Conservation (phyloP, 805 yeast species). For the Sungouiozyma ichnusensis region DNA sequence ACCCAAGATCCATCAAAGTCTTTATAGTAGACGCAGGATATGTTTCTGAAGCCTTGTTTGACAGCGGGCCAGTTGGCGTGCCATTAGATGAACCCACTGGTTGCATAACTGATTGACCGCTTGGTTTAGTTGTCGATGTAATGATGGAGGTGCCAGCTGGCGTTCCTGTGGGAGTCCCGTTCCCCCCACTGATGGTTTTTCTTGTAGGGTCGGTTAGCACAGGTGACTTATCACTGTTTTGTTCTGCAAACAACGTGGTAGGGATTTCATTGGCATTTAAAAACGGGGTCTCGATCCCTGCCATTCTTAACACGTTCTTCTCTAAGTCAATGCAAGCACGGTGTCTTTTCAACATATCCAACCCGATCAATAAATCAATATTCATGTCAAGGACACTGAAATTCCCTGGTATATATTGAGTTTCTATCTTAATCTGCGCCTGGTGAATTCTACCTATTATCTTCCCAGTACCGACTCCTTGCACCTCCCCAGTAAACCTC, state of each 20-base stretch:
- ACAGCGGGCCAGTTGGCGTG: too few species aligned
- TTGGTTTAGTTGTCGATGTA: background rate
- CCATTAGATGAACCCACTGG: too few species aligned
- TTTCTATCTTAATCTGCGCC: constrained; percentile 74
- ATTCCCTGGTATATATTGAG: constrained; percentile 51
- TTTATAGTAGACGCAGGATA: constrained; percentile 32
- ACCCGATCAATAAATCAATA: constrained; percentile 65
- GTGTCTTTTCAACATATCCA: constrained; percentile 85
- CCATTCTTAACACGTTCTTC: constrained; percentile 54
- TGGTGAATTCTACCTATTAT: constrained; percentile 81
- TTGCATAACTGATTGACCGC: too few species aligned
- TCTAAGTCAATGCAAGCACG: constrained; percentile 72
- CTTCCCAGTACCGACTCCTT: constrained; percentile 79
- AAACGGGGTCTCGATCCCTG: constrained; percentile 63
- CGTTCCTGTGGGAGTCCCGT: background rate
- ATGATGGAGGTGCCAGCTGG: background rate
- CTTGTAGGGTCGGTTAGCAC: background rate
- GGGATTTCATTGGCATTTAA: constrained; percentile 65
- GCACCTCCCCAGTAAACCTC: constrained; percentile 71
- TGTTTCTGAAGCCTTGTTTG: too few species aligned
- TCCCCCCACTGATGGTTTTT: background rate
- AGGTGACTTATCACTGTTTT: background rate
- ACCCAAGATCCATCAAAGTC: constrained; percentile 60
- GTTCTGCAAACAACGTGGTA: constrained; percentile 3
- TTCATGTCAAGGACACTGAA: constrained; percentile 60